Base-by-base conservation (phyloP, 129 eudicot genomes). In the Tagetes patula region DNA sequence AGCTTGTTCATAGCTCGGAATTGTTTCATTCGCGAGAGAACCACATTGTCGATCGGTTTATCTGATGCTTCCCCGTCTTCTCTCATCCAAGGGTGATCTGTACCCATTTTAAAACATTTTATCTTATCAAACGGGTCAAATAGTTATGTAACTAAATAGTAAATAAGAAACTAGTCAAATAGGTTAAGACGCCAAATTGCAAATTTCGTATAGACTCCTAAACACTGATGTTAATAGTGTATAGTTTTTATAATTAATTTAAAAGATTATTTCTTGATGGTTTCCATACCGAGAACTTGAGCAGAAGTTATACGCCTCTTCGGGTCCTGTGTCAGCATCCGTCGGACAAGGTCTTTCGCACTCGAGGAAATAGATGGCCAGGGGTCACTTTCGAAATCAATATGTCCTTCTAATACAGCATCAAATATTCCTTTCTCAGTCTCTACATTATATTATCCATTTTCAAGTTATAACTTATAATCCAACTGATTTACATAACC, bases 1-100 rank as follows among this genome's bases (percentile, higher is more conserved):
- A 89, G 94, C 70, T 92, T 92, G 88, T 92, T 92, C 98, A 92
- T 92, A 47, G 93, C 98, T 85, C 97, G 82, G 84, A 92, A 92
- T 70, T 92, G 98, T 82, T 92, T 92, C 96, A 92, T 89, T 85
- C 96, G 87, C 2, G 95, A 83, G 41, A 92, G 89, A 8, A 89
- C 98, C 9, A 95, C 98, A 70, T 96, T 84, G 78, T 92, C 96
- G 27, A 92, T 89, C 71, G 98, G 98, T 53, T 84, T 89, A 75
- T 92, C 98, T 47, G 98, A 92, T 75, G 98, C 98, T 62, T 89
- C 91, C 62, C 94, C 98, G 40, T 82, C 94, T 82, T 89, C 92
- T 81, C 85, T 81, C 31, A 92, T 77, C 98, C 98, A 92, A 70
- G 94, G 98, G 80, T 92, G 98, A 72, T 89, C 98, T 92, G 64